Evolutionary conservation across 768 basidiomycete species (phyloP).

Genomic region (Calocera cornea): DNA sequence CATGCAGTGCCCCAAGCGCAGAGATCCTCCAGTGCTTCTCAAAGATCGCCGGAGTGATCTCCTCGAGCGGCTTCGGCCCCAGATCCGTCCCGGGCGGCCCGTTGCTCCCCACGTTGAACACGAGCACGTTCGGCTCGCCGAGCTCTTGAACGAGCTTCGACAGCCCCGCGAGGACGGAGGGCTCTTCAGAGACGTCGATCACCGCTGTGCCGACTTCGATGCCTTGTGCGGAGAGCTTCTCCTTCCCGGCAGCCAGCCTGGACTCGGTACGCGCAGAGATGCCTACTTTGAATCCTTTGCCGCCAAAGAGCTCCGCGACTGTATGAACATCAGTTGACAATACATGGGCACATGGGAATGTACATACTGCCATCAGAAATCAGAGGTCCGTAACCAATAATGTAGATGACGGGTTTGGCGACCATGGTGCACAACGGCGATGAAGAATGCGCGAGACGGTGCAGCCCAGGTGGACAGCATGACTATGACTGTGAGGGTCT

Average conservation of each 20-base stretch:
- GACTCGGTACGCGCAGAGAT: background rate
- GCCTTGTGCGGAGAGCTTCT: background rate
- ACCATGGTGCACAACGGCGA: background rate
- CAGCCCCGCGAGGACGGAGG: background rate
- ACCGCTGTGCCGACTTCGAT: background rate
- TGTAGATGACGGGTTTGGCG: background rate
- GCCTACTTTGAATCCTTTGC: background rate
- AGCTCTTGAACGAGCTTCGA: background rate
- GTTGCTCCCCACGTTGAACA: background rate
- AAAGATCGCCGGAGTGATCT: conserved; percentile 2
- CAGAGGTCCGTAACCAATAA: background rate
- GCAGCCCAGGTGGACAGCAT: background rate
- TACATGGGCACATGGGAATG: background rate
- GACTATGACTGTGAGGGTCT: background rate
- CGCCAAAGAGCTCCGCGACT: background rate
- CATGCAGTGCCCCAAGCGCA: background rate
- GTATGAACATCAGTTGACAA: background rate
- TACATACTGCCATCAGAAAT: background rate
- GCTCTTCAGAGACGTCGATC: background rate
- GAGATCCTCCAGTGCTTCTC: conserved; percentile 5
- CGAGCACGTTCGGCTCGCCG: background rate
- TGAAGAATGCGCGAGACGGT: background rate
- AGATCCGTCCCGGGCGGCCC: background rate
- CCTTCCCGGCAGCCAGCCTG: background rate
- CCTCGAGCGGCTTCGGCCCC: conserved; percentile 1